A percentile compares a stretch with the other conserved stretches of the same genome.
phyloP scores from a whole-genome alignment of 1,284 basidiomycete species.

The Thecaphora thlaspeos region DNA sequence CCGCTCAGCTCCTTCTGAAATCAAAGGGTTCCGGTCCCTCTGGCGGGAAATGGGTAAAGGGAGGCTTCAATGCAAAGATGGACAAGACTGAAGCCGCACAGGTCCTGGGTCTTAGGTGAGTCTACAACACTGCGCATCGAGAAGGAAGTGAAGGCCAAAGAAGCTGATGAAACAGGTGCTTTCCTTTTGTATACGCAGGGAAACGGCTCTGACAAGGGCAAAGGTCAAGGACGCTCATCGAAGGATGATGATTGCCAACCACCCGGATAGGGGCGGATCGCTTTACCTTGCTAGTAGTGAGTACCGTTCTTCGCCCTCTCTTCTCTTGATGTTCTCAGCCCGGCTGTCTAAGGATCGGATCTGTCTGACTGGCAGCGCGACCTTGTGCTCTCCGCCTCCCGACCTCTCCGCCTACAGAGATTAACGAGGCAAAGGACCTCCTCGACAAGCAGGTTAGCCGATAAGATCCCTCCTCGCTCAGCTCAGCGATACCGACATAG shows the following conservation, averaged over 20 bases:
- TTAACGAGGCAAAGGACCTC: conserved; percentile 57
- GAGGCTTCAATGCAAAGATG: conserved; percentile 94
- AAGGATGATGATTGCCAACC: conserved; percentile 66
- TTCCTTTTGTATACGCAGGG: conserved; percentile 26
- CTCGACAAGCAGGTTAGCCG: conserved; percentile 49
- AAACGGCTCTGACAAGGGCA: conserved; percentile 51
- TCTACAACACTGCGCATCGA: too few species aligned
- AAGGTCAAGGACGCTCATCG: conserved; percentile 57
- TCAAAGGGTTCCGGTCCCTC: conserved; percentile 56
- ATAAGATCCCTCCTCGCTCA: conserved; percentile 10
- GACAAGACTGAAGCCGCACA: conserved; percentile 88
- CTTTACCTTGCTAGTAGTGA: conserved; percentile 88
- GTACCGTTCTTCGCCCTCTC: conserved; percentile 5
- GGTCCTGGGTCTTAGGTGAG: conserved; percentile 72
- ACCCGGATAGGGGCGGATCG: conserved; percentile 91
- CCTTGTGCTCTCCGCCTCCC: conserved; percentile 4
- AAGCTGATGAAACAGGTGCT: too few species aligned
- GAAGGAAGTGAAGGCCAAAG: too few species aligned
- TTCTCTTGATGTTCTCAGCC: background rate
- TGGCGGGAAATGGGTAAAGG: conserved; percentile 83
- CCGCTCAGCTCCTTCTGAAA: conserved; percentile 40
- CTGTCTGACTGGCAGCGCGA: too few species aligned
- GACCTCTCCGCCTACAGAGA: conserved; percentile 23
- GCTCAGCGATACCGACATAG: background rate
- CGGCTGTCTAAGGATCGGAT: too few species aligned